Base-by-base conservation (phyloP, 2,329 filamentous ascomycete species). In the Cladosporium halotolerans region DNA sequence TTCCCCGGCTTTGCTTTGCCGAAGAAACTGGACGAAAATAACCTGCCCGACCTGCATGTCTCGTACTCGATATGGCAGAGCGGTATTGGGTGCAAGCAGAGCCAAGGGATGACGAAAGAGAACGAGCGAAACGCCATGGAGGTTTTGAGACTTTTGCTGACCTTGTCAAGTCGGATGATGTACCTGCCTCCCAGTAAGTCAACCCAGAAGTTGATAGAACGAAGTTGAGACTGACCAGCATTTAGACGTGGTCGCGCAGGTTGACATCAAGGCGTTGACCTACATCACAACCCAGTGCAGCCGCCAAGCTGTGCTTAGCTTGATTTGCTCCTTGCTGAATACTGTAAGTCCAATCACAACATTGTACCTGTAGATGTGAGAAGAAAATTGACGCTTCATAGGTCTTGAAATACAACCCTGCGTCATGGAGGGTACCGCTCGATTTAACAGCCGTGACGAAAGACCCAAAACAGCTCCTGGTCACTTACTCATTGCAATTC, bases 51-150 rank as follows among this genome's bases (percentile, higher is more conserved):
- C 31, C 53, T 59, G 14, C 61, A 93, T 68, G 87, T 96, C 53
- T 87, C 86, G 7, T 96, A 93, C 71, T 86, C 89, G 51, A 97
- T 99, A 67, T 99, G 93, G 93, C 90, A 96, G 73, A 97, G 89
- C 66, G 93, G 93, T 45, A 92, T 99, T 31, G 93, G 93, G 11
- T 97, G 92, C 75, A 95, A 96, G 69, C 88, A 87, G 13, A 83
- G 90, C 4, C 84, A 95, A 62, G 85, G 85, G 9, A 92, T 90
- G 3, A 96, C 85, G 49, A 95, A 89, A 69, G 91, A 97, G 63
- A 86, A 89, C 55, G 93, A 99, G 73, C 95, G 80, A 73, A 96
- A 96, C 70, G 83, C 93, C 55, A 90, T 87, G 60, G 93, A 99
- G 72, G 86, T 96, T 31, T 72, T 97, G 63, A 83, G 92, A 18